Evolutionary conservation across 371 early-diverging fungal species (phyloP), one percentile per base, ranked within the genome.

Genomic region (Mortierella sp.): DNA sequence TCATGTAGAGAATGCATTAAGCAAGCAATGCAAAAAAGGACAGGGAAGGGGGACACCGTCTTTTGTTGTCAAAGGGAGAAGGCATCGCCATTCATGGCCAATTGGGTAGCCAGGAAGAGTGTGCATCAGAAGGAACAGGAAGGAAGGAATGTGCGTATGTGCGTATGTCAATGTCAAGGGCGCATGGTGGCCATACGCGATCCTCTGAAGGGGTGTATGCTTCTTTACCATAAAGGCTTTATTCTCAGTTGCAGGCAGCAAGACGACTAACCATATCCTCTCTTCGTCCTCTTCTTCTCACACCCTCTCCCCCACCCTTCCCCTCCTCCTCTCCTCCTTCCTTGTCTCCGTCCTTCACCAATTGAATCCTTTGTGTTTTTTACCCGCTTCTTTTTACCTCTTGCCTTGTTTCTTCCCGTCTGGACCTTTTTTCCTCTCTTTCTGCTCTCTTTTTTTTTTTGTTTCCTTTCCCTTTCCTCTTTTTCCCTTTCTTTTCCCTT

Each of bases 351-450:
- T 48, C 43, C 61, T 74, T 43, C 44, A 59, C 14, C 31, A 59
- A 59, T 16, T 26, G 26, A 55, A 31, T 31, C 31, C 59, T 59
- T 59, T 26, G 57, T 26, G 48, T 24, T 24, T 34, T 48, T 21
- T 34, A 51, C 53, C 53, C 44, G 53, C 71, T 70, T 34, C 50
- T 48, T 72, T 44, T 44, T 57, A 31, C 55, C 26, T 75, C 26
- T 67, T 64, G 43, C 48, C 50, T 61, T 14, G n/a, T 13, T 59
- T 59, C 59, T 59, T 59, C 59, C 59, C 59, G 59, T 59, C 59
- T 46, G 48, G 48, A 46, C 59, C 64, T n/a, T 59, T 73, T 37
- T 51, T 48, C n/a, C 28, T 28, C 19, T 14, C 14, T 64, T 71
- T 71, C 24, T 40, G 14, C 71, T 54, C 46, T 71, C 19, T 46